These are phyloP conservation scores for Beauveria bassiana DNA, from an alignment of 2,329 filamentous ascomycete genomes.

Conservation along the genomic window DNA sequence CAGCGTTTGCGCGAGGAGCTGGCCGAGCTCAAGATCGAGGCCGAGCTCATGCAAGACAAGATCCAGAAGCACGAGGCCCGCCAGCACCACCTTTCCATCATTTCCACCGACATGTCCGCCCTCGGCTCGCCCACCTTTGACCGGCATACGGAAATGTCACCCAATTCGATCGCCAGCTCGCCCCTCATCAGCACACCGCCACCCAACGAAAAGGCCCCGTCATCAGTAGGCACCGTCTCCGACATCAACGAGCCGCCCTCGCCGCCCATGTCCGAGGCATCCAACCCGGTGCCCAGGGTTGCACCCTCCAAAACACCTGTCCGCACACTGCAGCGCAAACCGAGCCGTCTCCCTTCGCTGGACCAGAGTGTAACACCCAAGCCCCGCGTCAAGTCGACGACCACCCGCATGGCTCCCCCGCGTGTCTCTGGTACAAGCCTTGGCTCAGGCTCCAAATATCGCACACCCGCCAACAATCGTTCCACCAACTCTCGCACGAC, in stretches of 20 bases:
- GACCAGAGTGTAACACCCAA: constrained; percentile 50
- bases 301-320: constrained; percentile 33
- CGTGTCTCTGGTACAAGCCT: constrained; percentile 33
- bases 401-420: constrained; percentile 27
- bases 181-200: constrained; percentile 86
- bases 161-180: constrained; percentile 81
- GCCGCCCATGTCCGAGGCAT: constrained; percentile 84
- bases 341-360: constrained; percentile 45
- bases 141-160: constrained; percentile 61
- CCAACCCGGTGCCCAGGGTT: constrained; percentile 49
- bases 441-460: constrained; percentile 35
- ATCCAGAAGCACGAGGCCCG: constrained; percentile 62
- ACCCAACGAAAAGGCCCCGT: constrained; percentile 53
- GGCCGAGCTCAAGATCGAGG: constrained; percentile 87
- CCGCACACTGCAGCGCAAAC: constrained; percentile 30
- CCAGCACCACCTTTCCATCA: constrained; percentile 41
- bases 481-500: constrained; percentile 49
- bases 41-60: constrained; percentile 91
- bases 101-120: constrained; percentile 55
- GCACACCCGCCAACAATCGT: constrained; percentile 36
- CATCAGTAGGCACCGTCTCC: constrained; percentile 49
- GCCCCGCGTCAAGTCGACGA: constrained; percentile 42
- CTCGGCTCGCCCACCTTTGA: constrained; percentile 67
- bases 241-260: constrained; percentile 80
- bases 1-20: constrained; percentile 87